Conservation (phyloP, 2,329 filamentous ascomycete species). For the Pseudovirgaria hyperparasitica region DNA sequence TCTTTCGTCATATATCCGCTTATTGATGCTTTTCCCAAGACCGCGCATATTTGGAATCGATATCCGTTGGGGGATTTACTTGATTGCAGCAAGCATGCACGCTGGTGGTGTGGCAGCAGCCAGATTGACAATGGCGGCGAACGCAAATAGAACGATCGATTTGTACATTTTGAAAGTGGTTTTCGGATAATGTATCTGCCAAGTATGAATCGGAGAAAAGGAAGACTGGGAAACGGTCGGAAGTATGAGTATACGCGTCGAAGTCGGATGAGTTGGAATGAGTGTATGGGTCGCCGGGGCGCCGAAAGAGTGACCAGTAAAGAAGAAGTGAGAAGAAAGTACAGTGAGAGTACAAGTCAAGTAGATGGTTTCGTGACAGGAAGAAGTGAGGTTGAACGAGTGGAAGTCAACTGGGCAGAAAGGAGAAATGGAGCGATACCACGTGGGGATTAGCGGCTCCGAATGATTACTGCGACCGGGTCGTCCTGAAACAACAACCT, state of each 20-base stretch:
- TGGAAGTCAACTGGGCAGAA: too few relatives aligned
- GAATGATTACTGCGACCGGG: too few relatives aligned
- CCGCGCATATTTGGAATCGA: conserved; percentile 1
- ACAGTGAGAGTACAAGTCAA: too few relatives aligned
- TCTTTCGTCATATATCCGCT: neutral
- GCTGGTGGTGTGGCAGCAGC: conserved; percentile 7
- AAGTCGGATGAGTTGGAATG: neutral
- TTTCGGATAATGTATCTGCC: neutral
- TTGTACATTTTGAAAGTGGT: conserved; percentile 5
- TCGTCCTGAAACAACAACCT: too few relatives aligned
- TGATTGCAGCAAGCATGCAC: conserved; percentile 6
- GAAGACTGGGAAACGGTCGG: conserved; percentile 1
- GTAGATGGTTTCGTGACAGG: too few relatives aligned
- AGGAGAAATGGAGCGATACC: too few relatives aligned
- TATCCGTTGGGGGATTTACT: conserved; percentile 1
- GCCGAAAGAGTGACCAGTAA: conserved; percentile 4
- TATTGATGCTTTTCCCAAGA: neutral
- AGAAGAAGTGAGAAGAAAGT: conserved; percentile 1
- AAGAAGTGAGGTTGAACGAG: too few relatives aligned
- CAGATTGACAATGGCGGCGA: conserved; percentile 6
- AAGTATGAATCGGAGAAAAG: neutral
- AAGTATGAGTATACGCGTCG: neutral
- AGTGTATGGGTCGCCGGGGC: too few relatives aligned
- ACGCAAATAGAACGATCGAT: conserved; percentile 5
- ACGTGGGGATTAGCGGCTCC: too few relatives aligned